phyloP scores from a whole-genome alignment of 2,329 filamentous ascomycete genomes.

The Teratosphaeria viscida region DNA sequence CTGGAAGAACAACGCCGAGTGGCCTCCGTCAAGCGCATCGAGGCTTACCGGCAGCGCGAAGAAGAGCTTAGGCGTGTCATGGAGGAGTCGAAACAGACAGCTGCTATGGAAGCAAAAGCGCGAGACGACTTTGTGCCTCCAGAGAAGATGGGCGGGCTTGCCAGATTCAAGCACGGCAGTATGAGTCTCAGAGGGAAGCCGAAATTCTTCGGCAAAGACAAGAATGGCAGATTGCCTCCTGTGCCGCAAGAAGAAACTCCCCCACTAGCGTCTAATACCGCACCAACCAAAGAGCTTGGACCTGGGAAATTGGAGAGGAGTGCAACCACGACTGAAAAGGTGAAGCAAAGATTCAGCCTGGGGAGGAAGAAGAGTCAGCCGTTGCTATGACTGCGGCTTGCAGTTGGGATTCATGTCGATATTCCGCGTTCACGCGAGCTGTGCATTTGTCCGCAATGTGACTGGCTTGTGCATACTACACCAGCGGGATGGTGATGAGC shows the following conservation, averaged over 20 bases:
- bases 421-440: not conserved
- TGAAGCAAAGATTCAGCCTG: constrained; percentile 56
- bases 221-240: constrained; percentile 22
- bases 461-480: not conserved
- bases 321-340: constrained; percentile 26
- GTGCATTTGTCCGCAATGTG: not conserved
- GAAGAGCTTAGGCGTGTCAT: constrained; percentile 55
- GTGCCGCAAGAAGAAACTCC: constrained; percentile 10
- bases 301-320: constrained; percentile 1
- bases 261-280: constrained; percentile 6
- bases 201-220: constrained; percentile 54
- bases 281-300: not conserved
- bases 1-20: constrained; percentile 24
- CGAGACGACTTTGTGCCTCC: constrained; percentile 13
- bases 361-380: constrained; percentile 62
- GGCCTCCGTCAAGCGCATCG: constrained; percentile 36
- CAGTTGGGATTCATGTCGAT: not conserved
- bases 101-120: constrained; percentile 42
- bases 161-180: constrained; percentile 55
- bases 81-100: constrained; percentile 55
- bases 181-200: constrained; percentile 73
- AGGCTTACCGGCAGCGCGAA: constrained; percentile 47
- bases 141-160: constrained; percentile 38
- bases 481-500: not conserved
- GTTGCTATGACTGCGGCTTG: constrained; percentile 3